Evolutionary conservation across 805 yeast genomes (phyloP).

Genomic region (Yarrowia sp.): DNA sequence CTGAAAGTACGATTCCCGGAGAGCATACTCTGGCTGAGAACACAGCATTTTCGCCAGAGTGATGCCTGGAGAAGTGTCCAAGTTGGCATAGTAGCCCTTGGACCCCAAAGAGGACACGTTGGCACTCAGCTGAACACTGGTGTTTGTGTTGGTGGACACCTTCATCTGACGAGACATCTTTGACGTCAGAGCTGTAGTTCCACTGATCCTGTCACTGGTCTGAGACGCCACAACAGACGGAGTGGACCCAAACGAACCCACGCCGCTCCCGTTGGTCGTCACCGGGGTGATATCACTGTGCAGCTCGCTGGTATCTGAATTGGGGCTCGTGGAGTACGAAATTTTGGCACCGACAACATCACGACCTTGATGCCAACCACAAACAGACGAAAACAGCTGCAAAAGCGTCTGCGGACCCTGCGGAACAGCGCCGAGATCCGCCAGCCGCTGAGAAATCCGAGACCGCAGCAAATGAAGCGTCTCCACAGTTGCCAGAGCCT

Average conservation of each 20-base stretch:
- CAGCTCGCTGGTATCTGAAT: not conserved
- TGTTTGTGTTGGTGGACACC: too few species aligned
- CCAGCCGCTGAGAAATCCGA: conserved; percentile 9
- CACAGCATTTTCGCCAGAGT: conserved; percentile 16
- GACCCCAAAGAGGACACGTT: not conserved
- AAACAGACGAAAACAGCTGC: conserved; percentile 9
- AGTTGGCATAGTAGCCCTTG: conserved; percentile 19
- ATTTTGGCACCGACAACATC: too few species aligned
- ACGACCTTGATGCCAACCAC: not conserved
- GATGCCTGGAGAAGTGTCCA: conserved; percentile 7
- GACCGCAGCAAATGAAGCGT: conserved; percentile 10
- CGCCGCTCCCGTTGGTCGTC: conserved; percentile 3
- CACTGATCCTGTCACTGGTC: not conserved
- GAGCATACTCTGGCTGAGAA: conserved; percentile 22
- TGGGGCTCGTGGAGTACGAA: not conserved
- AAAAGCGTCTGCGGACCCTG: conserved; percentile 12
- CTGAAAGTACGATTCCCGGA: conserved; percentile 58
- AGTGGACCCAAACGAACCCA: not conserved
- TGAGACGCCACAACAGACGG: conserved; percentile 4
- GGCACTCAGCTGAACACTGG: not conserved
- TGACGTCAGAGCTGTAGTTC: not conserved
- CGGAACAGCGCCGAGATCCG: conserved; percentile 2
- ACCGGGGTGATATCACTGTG: conserved; percentile 14
- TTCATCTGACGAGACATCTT: conserved; percentile 9
- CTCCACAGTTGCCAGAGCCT: not conserved